Conservation (phyloP, 257 asterid genomes). For the Salvia rosmarinus region DNA sequence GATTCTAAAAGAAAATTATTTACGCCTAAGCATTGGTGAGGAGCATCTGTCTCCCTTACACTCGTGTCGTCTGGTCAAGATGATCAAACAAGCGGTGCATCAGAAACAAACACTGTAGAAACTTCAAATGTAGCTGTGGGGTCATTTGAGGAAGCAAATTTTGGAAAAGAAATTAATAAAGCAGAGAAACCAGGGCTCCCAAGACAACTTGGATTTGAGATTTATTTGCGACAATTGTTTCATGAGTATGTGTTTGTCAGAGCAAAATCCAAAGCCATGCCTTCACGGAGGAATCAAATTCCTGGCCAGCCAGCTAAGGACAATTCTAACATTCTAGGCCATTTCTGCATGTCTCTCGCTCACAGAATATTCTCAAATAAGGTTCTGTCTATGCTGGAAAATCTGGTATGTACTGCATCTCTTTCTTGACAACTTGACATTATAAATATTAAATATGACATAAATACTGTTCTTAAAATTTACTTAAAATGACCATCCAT, state of each 20-base stretch:
- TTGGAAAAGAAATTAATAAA: constrained; percentile 45
- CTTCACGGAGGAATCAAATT: constrained; percentile 52
- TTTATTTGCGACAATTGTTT: constrained; percentile 79
- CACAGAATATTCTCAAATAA: constrained; percentile 94
- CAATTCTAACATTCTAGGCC: constrained; percentile 70
- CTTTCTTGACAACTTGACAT: constrained; percentile 22
- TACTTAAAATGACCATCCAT: constrained; percentile 1
- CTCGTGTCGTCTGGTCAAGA: constrained; percentile 64
- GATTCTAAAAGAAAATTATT: constrained; percentile 69
- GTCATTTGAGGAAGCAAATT: constrained; percentile 47
- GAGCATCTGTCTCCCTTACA: constrained; percentile 75
- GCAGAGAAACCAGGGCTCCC: constrained; percentile 58
- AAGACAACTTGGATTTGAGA: constrained; percentile 70
- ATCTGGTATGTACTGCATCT: constrained; percentile 62
- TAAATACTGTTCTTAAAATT: not conserved
- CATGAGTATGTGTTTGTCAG: constrained; percentile 87
- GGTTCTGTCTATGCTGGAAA: constrained; percentile 75
- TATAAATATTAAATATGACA: not conserved
- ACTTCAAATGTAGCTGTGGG: constrained; percentile 42
- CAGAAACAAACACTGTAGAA: constrained; percentile 43
- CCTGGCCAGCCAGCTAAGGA: constrained; percentile 67
- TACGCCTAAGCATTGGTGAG: constrained; percentile 77
- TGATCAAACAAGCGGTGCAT: constrained; percentile 41
- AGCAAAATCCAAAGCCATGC: constrained; percentile 61
- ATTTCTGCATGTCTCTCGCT: constrained; percentile 88